Base-by-base conservation (phyloP, 129 eudicot genomes). In the Chrysanthemum makinoi region DNA sequence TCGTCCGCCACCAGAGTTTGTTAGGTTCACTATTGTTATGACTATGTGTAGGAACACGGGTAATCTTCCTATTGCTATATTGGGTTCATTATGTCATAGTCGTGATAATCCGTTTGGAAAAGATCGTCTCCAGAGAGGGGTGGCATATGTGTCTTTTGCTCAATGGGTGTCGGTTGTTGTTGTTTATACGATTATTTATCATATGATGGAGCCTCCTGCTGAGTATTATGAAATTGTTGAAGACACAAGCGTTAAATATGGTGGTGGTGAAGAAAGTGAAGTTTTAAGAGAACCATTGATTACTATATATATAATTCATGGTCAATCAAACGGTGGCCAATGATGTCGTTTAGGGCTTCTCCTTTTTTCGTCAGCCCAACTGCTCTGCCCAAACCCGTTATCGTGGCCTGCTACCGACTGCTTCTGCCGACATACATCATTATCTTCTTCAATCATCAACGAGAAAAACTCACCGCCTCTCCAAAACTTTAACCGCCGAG, bases 161-260 rank as follows among this genome's bases (percentile, higher is more conserved):
- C 86, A 81, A 53, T 81, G 89, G 86, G 80, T 84, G 17, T 77
- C 83, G 0, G 82, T 84, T 19, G 59, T 71, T 84, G 81, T 84
- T 53, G 89, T 84, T 2, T 81, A 84, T 49, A 84, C 82, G 5
- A 55, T 81, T 43, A 79, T 84, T 68, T 81, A 84, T 66, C 83
- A 84, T 60, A 84, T 84, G 89, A 81, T 84, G 89, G 83, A 81
- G 79, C 88, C 88, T 24, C 85, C 85, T 8, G 24, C 81, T 58
- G 83, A 77, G 57, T 81, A 77, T 18, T 84, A 78, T 22, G 86
- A 85, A 61, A 68, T 78, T 26, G 70, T 74, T 57, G 79, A 78
- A 30, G 85, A 73, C n/a, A 69, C 35, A n/a, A 58, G 16, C 14
- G 62, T 57, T 73, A 62, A 67, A 51, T 52, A 13, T 39, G 69